Percentiles rank a stretch among this genome's conserved stretches.
Evolutionary conservation across 495 filamentous ascomycete genomes (phyloP).

Genomic region (Podospora didyma): DNA sequence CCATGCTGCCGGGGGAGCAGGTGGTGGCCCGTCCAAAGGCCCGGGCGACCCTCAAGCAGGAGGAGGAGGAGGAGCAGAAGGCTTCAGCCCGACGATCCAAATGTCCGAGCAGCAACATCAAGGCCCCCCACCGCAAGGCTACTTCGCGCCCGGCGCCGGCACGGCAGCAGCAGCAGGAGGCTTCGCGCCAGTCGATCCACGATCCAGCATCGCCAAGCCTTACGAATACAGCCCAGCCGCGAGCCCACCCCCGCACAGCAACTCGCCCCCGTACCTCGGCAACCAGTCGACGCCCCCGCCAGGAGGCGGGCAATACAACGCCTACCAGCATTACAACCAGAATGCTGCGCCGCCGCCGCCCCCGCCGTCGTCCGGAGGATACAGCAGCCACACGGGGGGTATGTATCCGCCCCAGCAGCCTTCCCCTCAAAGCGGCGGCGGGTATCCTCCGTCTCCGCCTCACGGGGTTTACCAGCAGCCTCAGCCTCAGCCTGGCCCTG

Average conservation of each 20-base stretch:
- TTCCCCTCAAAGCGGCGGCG: too few relatives aligned
- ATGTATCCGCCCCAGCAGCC: too few relatives aligned
- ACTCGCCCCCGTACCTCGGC: neutral
- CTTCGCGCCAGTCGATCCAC: conserved; percentile 10
- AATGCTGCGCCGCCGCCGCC: too few relatives aligned
- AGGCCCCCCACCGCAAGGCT: neutral
- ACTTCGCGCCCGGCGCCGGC: conserved; percentile 1
- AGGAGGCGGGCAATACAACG: neutral
- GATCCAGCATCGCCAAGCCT: conserved; percentile 16
- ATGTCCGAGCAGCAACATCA: conserved; percentile 13
- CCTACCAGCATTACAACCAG: too few relatives aligned
- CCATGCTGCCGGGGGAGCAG: neutral
- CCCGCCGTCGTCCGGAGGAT: too few relatives aligned
- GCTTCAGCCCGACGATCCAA: neutral
- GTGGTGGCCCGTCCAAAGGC: too few relatives aligned
- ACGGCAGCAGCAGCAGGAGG: neutral
- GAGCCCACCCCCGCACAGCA: conserved; percentile 18
- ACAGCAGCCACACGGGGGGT: too few relatives aligned
- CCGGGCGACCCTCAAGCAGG: too few relatives aligned
- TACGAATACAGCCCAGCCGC: conserved; percentile 3
- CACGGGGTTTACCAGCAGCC: neutral
- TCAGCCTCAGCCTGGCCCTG: too few relatives aligned
- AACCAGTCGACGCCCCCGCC: conserved; percentile 10
- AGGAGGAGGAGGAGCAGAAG: neutral
- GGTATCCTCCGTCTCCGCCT: too few relatives aligned